These are phyloP conservation scores for Coniferiporia sulphurascens DNA, from an alignment of 1,284 basidiomycete species.

Conservation along the genomic window DNA sequence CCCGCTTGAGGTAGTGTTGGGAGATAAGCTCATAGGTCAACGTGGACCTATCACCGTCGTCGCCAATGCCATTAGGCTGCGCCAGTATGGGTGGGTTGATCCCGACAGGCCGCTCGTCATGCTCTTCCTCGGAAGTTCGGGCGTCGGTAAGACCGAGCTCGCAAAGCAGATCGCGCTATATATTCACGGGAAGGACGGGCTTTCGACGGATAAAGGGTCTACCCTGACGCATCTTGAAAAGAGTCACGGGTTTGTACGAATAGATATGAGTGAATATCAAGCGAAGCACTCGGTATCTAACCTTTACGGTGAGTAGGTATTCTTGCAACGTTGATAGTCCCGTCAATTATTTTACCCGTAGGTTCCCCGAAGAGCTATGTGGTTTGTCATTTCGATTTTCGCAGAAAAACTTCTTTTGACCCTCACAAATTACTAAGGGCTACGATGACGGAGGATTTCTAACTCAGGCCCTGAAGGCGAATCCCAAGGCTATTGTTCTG, in stretches of 20 bases:
- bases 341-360: background rate
- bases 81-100: conserved; percentile 11
- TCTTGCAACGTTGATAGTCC: background rate
- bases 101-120: conserved; percentile 15
- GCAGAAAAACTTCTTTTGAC: too few relatives aligned
- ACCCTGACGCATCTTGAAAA: conserved; percentile 5
- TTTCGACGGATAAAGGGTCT: background rate
- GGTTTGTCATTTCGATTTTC: background rate
- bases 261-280: conserved; percentile 15
- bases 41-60: conserved; percentile 8
- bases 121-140: conserved; percentile 16
- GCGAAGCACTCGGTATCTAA: conserved; percentile 6
- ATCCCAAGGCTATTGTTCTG: conserved; percentile 12
- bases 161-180: conserved; percentile 13
- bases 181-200: conserved; percentile 4
- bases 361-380: conserved; percentile 15
- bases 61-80: conserved; percentile 9
- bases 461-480: conserved; percentile 2
- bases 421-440: background rate
- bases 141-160: conserved; percentile 16
- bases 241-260: conserved; percentile 4
- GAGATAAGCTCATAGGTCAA: conserved; percentile 11
- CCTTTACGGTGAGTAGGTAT: background rate
- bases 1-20: background rate
- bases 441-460: conserved; percentile 12